Base-by-base conservation (phyloP, 169 alveolate species). In the Plasmodium gaboni region DNA sequence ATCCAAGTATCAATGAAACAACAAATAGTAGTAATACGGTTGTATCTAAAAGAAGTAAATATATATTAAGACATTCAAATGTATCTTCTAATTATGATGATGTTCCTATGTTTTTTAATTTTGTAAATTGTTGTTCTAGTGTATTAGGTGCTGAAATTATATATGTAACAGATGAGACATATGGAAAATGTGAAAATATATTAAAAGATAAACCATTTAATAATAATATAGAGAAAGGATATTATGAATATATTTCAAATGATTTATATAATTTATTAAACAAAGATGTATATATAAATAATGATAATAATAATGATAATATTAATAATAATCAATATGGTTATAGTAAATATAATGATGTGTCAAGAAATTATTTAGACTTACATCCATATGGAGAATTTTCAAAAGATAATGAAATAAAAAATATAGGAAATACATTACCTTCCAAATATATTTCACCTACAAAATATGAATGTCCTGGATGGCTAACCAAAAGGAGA, bases 401-500 rank as follows among this genome's bases (percentile, higher is more conserved):
- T 48, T 13, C 17, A 59, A 71, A 71, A 15, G 48, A 9, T 71
- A 32, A 24, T 53, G 86, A 44, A 19, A 70, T 24, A 24, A 55
- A 19, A 5, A 73, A 6, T 2, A 13, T 28, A 2, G 24, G 51
- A 22, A 32, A 17, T 42, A 70, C 28, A 28, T 17, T 22, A 17
- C 28, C 53, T 28, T 19, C 12, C 10, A 22, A 44, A 53, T 73
- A 4, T 2, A 13, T 19, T 9, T 42, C 13, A 24, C 9, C 61
- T 26, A 57, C 10, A 28, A 38, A 55, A 13, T 12, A 50, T 46
- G 87, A 70, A 60, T 86, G 92, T 32, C 87, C 87, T 5, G 95
- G 95, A n/a, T 92, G 95, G 95, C 59, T 78, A 55, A 88, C 95
- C 22, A 92, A 93, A 71, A 87, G 95, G 19, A 86, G 94, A 53